phyloP scores from a whole-genome alignment of 225 moss, liverwort and hornwort genomes.

The Physcomitrium patens region DNA sequence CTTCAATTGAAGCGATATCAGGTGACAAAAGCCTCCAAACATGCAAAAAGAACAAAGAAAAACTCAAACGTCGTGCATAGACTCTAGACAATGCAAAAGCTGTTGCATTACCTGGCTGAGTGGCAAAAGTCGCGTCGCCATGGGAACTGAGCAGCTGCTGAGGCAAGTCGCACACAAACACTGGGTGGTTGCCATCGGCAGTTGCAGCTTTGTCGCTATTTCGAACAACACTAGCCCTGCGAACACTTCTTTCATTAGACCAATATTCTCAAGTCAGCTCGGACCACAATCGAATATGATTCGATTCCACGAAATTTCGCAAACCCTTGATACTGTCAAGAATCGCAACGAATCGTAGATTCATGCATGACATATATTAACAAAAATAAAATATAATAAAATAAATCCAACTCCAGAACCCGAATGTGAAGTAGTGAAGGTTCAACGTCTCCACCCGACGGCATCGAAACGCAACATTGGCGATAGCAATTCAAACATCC shows the following conservation, averaged over 20 bases:
- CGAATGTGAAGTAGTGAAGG: too few species aligned
- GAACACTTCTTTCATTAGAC: constrained; percentile 12
- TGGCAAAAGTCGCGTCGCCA: constrained; percentile 41
- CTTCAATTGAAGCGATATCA: background rate
- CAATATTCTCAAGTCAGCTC: background rate
- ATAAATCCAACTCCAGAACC: too few species aligned
- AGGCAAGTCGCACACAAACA: constrained; percentile 84
- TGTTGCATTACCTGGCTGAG: constrained; percentile 26
- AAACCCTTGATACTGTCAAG: background rate
- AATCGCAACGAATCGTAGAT: constrained; percentile 7
- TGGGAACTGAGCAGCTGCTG: constrained; percentile 71
- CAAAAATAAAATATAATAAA: too few species aligned
- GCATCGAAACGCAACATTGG: background rate
- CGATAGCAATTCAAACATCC: background rate
- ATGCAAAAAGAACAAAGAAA: background rate
- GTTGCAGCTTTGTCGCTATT: constrained; percentile 47
- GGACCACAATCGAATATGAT: background rate
- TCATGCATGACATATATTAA: background rate
- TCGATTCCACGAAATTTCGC: too few species aligned
- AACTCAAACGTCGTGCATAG: background rate
- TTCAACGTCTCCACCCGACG: background rate
- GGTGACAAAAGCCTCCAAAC: background rate
- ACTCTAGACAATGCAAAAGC: background rate
- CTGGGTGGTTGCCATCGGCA: constrained; percentile 72
- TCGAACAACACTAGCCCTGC: constrained; percentile 65